Base-by-base conservation (phyloP, 129 eudicot species). In the Centaurea solstitialis region DNA sequence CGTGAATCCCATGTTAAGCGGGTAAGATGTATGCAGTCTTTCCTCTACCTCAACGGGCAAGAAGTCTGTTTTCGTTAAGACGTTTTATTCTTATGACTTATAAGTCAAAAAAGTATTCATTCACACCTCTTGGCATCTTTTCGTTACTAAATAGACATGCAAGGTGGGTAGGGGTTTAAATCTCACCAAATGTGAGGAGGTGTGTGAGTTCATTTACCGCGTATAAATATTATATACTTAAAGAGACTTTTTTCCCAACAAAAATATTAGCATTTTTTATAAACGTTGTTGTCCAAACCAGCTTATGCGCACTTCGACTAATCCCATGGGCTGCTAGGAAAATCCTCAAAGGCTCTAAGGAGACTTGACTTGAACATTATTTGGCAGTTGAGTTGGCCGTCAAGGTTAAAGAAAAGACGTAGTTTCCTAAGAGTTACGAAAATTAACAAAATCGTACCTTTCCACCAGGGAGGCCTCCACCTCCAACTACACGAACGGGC, bases 381-480 rank as follows among this genome's bases (percentile, higher is more conserved):
- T n/a, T 57, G 22, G 3, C 23, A 21, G 65, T 57, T 57, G 65
- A 57, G 65, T 2, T 57, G 65, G 65, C 65, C 22, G 7, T 57
- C 65, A 57, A 57, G 23, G 61, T 47, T 47, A 47, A 47, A 17
- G 17, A 47, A 47, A 47, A 47, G 4, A 1, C 22, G 22, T 57
- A 5, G 22, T 57, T 57, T 57, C 65, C 22, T 57, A 57, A 57
- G 65, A 57, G 24, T 20, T n/a, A 59, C 9, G 37, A 5, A 21
- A 64, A 66, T 4, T 1, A 26, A 38, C 69, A 47, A 72, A 80
- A 61, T 11, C 65, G 35, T 70, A 95, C 99, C 94, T 93, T 95
- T 77, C 99, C 99, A n/a, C 99, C 99, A 30, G 98, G 97, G 83
- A 95, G 99, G 70, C 99, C 99, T 17, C 97, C 99, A 73, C 89